Percentiles rank a stretch among this genome's conserved stretches.
Conservation (phyloP, 805 yeast species). For the Wickerhamomyces tratensis region DNA sequence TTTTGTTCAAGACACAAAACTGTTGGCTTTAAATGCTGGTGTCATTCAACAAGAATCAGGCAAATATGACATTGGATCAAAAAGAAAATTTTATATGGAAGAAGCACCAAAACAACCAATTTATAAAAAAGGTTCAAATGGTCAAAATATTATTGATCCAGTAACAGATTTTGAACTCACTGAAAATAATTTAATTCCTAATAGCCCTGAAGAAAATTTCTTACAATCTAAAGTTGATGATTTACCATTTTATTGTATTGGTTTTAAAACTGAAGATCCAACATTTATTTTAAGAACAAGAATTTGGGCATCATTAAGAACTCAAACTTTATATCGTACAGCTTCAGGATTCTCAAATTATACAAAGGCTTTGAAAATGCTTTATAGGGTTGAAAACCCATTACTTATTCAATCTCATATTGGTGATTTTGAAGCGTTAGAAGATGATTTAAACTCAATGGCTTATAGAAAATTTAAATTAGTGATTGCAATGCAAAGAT, state of each 20-base stretch:
- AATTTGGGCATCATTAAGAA: constrained; percentile 78
- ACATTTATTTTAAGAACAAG: constrained; percentile 63
- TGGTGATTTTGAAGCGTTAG: constrained; percentile 44
- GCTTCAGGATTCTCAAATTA: constrained; percentile 80
- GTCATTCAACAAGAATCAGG: constrained; percentile 14
- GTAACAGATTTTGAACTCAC: background rate
- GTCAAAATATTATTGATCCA: too few species aligned
- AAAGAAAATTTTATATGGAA: constrained; percentile 1
- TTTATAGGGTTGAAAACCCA: constrained; percentile 59
- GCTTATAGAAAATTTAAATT: constrained; percentile 74
- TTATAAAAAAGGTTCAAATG: too few species aligned
- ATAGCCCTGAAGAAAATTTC: constrained; percentile 20
- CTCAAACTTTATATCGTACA: constrained; percentile 79
- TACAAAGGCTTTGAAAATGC: constrained; percentile 57
- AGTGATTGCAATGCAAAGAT: constrained; percentile 83
- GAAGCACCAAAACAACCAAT: background rate
- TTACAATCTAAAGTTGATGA: constrained; percentile 41
- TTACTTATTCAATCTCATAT: constrained; percentile 35
- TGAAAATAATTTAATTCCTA: constrained; percentile 19
- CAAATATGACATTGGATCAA: constrained; percentile 13
- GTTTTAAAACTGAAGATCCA: constrained; percentile 59
- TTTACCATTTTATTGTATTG: constrained; percentile 61
- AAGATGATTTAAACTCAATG: constrained; percentile 58
- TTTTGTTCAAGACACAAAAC: constrained; percentile 69
- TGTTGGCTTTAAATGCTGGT: constrained; percentile 47